Evolutionary conservation across 2,329 filamentous ascomycete species (phyloP), one percentile per base, ranked within the genome.

Genomic region (Neofusicoccum parvum): DNA sequence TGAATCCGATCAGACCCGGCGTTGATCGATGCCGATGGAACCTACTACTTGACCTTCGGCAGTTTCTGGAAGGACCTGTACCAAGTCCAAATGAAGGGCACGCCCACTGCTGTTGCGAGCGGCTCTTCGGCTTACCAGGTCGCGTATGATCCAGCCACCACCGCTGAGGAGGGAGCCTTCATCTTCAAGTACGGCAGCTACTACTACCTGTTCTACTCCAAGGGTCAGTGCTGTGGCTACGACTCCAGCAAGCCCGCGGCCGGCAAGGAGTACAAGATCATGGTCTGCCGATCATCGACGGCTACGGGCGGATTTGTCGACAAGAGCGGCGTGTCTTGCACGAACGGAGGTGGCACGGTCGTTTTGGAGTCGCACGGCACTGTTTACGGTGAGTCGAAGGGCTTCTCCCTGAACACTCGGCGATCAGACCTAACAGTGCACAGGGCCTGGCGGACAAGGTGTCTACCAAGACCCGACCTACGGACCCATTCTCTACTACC

Each of bases 41-140:
- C 80, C 15, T 83, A 83, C 64, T 80, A 82, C 62, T 77, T 87
- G 72, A 86, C 81, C 67, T 92, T 90, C 68, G 89, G 89, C 27
- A 89, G 86, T 12, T 92, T 90, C 81, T 92, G 88, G 88, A 75
- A 78, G 6, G 85, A 88, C 71, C 81, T 91, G 66, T 89, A 86
- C 77, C 85, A 87, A 71, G 85, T 86, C 1, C 72, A 79, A 41
- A 82, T 90, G 74, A 56, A 54, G 49, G 72, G 72, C 64, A 74
- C 72, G 1, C 78, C 78, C 5, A 74, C 72, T 43, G 69, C 72
- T 2, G 70, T 73, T 0, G 71, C 72, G 1, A 71, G 75, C 11
- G 75, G 82, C 0, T 59, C 48, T 50, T 23, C 70, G 1, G 65
- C 69, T 41, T 76, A 80, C 65, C 82, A 87, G 60, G 76, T 90